Percentiles rank a stretch among this genome's conserved stretches.
Conservation (phyloP, 2,329 filamentous ascomycete genomes). For the Dactylonectria estremocensis region DNA sequence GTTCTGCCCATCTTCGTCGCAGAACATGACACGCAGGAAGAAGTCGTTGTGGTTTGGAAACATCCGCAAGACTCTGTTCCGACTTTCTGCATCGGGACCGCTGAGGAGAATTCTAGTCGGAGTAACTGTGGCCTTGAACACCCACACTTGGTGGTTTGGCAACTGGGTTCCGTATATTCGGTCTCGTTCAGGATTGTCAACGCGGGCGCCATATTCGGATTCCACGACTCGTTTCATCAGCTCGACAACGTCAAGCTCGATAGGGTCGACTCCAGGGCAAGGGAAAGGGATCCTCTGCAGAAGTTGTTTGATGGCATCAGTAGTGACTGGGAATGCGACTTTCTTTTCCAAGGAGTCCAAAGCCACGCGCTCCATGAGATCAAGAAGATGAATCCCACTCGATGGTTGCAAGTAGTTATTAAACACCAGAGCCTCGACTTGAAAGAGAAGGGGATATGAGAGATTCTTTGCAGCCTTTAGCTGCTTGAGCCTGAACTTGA, state of each 20-base stretch:
- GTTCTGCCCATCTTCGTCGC: conserved; percentile 79
- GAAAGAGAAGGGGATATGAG: conserved; percentile 71
- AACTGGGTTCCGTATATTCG: conserved; percentile 47
- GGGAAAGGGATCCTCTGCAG: conserved; percentile 68
- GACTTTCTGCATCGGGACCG: conserved; percentile 76
- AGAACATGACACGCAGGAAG: conserved; percentile 81
- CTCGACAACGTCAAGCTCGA: conserved; percentile 55
- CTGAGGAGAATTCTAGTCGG: conserved; percentile 70
- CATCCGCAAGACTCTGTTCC: conserved; percentile 80
- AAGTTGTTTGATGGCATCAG: conserved; percentile 68
- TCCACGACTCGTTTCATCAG: conserved; percentile 59
- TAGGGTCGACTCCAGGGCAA: conserved; percentile 64
- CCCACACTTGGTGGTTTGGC: conserved; percentile 61
- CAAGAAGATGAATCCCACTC: conserved; percentile 64
- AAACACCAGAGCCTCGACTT: conserved; percentile 74
- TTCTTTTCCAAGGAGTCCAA: conserved; percentile 41
- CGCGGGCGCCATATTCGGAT: conserved; percentile 57
- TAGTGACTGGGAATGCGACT: conserved; percentile 60
- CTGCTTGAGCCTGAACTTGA: conserved; percentile 35
- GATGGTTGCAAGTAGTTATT: conserved; percentile 74
- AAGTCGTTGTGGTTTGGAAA: conserved; percentile 72
- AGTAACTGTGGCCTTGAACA: conserved; percentile 72
- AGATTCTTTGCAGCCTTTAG: conserved; percentile 43
- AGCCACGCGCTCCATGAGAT: conserved; percentile 56
- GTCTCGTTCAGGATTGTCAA: conserved; percentile 43